A percentile compares a stretch with the other conserved stretches of the same genome.
Evolutionary conservation across 768 basidiomycete genomes (phyloP).

Genomic region (Cubamyces sp.): DNA sequence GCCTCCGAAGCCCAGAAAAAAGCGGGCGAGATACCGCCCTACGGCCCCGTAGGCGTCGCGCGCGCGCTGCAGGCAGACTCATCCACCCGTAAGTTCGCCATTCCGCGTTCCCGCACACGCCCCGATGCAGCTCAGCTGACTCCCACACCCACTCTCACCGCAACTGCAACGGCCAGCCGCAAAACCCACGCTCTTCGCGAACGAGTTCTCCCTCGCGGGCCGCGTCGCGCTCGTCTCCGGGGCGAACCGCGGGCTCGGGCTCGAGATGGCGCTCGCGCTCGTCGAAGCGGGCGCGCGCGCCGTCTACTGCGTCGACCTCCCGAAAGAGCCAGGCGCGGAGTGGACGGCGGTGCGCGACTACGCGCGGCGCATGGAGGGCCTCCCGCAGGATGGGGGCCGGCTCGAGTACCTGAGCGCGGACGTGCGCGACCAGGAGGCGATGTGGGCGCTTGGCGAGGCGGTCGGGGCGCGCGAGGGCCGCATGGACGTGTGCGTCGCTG

Average conservation of each 20-base stretch:
- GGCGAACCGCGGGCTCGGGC: conserved; percentile 60
- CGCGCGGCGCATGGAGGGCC: conserved; percentile 28
- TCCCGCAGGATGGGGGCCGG: conserved; percentile 33
- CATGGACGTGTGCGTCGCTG: conserved; percentile 78
- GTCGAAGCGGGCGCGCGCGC: conserved; percentile 70
- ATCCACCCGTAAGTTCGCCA: conserved; percentile 58
- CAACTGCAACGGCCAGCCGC: conserved; percentile 15
- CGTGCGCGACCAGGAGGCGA: conserved; percentile 51
- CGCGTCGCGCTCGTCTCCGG: conserved; percentile 45
- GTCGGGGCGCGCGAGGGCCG: conserved; percentile 70
- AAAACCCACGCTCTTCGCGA: conserved; percentile 30
- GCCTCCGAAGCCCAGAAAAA: conserved; percentile 29
- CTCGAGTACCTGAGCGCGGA: conserved; percentile 68
- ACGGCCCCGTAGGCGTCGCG: conserved; percentile 64
- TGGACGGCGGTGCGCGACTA: conserved; percentile 59
- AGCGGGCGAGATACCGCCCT: conserved; percentile 47
- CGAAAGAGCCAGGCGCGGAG: conserved; percentile 56
- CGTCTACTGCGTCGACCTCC: conserved; percentile 72
- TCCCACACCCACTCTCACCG: too few relatives aligned
- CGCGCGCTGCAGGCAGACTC: conserved; percentile 53
- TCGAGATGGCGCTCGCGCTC: conserved; percentile 81
- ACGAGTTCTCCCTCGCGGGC: conserved; percentile 38
- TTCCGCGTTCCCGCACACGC: too few relatives aligned
- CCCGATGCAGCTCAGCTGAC: too few relatives aligned
- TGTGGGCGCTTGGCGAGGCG: conserved; percentile 57